Conservation (phyloP, 2,329 filamentous ascomycete species). For the Calonectria ilicicola region DNA sequence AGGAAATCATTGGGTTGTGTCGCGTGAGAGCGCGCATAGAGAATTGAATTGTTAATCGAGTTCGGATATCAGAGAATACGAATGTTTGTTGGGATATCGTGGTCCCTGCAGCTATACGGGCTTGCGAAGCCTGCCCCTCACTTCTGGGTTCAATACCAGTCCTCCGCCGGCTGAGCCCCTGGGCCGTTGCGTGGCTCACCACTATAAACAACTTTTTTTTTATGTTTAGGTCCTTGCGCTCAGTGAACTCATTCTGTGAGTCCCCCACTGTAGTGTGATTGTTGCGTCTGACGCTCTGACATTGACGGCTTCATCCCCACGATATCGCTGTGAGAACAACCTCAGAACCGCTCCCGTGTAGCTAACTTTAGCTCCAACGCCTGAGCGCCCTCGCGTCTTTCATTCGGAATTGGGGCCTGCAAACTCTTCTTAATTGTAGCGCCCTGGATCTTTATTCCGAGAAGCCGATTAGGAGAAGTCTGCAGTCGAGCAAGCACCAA, state of each 20-base stretch:
- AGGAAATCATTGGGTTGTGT: not conserved
- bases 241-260: not conserved
- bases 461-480: not conserved
- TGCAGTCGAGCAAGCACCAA: not conserved
- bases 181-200: not conserved
- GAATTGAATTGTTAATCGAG: not conserved
- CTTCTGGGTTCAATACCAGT: not conserved
- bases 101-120: not conserved
- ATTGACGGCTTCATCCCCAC: not conserved
- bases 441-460: not conserved
- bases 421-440: constrained; percentile 1
- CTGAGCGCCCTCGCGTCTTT: not conserved
- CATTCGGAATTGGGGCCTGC: not conserved
- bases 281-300: not conserved
- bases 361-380: constrained; percentile 7
- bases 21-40: not conserved
- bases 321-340: not conserved
- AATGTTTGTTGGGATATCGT: not conserved
- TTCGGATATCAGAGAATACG: not conserved
- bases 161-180: not conserved
- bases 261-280: not conserved
- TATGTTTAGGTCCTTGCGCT: not conserved
- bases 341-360: constrained; percentile 2
- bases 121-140: not conserved
- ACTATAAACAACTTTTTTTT: too few relatives aligned